Evolutionary conservation across 2,329 filamentous ascomycete species (phyloP).

Genomic region (Trichocomaceae sp.): DNA sequence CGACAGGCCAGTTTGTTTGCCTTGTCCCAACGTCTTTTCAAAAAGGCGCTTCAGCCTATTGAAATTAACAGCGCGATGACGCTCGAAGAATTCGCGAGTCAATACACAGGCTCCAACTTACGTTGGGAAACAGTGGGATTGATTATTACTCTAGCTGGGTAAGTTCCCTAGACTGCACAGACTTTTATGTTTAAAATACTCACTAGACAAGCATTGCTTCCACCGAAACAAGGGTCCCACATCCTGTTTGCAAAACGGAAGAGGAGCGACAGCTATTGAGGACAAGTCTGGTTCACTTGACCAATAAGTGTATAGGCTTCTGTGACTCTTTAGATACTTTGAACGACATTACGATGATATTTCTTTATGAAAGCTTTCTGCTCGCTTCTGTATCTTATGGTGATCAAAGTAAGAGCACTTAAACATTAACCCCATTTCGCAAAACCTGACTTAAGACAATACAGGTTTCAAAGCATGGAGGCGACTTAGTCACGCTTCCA

Average conservation of each 20-base stretch:
- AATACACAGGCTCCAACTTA: conserved; percentile 8
- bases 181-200: background rate
- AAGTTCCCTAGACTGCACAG: background rate
- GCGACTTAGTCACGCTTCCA: conserved; percentile 10
- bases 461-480: conserved; percentile 13
- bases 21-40: conserved; percentile 9
- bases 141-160: conserved; percentile 9
- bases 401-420: conserved; percentile 7
- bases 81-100: conserved; percentile 7
- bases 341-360: conserved; percentile 12
- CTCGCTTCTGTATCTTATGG: conserved; percentile 11
- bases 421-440: background rate
- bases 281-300: conserved; percentile 10
- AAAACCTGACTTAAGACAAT: background rate
- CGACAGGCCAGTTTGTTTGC: conserved; percentile 3
- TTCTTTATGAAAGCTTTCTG: conserved; percentile 12
- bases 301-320: conserved; percentile 11
- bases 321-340: conserved; percentile 11
- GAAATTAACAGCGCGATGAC: conserved; percentile 7
- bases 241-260: conserved; percentile 11
- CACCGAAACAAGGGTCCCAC: conserved; percentile 9
- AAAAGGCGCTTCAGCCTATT: conserved; percentile 9
- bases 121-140: conserved; percentile 12
- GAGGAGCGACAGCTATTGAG: conserved; percentile 11
- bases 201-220: conserved; percentile 3